A percentile compares a stretch with the other conserved stretches of the same genome.
Conservation (phyloP, 2,329 filamentous ascomycete genomes). For the Huntiella bhutanensis region DNA sequence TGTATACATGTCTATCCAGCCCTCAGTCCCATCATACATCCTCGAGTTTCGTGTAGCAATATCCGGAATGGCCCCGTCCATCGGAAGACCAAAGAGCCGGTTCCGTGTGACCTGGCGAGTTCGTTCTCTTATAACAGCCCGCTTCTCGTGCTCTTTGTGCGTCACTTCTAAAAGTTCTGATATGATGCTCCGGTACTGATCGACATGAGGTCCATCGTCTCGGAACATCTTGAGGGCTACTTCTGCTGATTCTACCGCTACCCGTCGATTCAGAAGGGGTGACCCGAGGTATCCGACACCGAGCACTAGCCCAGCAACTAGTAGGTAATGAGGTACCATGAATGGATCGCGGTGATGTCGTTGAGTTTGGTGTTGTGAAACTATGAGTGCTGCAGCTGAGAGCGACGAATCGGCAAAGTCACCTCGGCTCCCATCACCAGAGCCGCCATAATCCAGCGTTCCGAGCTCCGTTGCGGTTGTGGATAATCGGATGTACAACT, state of each 20-base stretch:
- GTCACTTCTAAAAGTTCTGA: not conserved
- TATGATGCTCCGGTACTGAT: not conserved
- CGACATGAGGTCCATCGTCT: not conserved
- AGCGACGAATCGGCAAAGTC: constrained; percentile 1
- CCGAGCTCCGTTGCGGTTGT: not conserved
- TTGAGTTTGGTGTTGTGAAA: not conserved
- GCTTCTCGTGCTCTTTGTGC: not conserved
- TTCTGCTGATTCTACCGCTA: not conserved
- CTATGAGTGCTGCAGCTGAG: not conserved
- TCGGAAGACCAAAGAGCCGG: not conserved
- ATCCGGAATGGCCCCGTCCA: not conserved
- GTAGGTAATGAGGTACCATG: not conserved
- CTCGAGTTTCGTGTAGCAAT: no score
- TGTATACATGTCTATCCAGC: no score
- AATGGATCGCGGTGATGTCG: not conserved
- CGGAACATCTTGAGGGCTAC: not conserved
- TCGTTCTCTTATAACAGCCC: not conserved
- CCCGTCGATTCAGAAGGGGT: not conserved
- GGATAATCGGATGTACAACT: constrained; percentile 18
- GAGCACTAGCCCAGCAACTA: not conserved
- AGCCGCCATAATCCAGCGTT: no score
- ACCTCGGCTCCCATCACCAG: not conserved
- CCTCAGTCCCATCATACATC: no score
- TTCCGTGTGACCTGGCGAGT: not conserved
- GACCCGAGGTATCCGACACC: not conserved